Base-by-base conservation (phyloP, 2,329 filamentous ascomycete species). In the Sporothrix euskadiensis region DNA sequence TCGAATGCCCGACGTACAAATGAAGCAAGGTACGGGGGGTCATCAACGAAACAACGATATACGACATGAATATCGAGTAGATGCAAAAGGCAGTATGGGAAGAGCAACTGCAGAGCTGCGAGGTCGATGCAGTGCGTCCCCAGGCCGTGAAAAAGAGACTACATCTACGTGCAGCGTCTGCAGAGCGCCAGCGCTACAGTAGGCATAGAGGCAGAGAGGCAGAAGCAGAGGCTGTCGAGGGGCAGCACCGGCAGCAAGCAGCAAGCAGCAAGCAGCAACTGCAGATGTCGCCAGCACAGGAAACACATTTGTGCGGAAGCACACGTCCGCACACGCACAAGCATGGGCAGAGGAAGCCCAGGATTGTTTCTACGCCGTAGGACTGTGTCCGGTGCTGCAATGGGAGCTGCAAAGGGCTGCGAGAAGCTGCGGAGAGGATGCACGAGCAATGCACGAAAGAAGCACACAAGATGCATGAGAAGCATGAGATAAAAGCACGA, bases 301-400 rank as follows among this genome's bases (percentile, higher is more conserved):
- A 26, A 56, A 49, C 14, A 49, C 44, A 26, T 26, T 26, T 26
- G 44, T 49, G 19, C 44, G 47, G 19, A 66, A 52, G 65, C 44
- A 52, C 63, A 66, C 63, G 32, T 63, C n/a, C 56, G 35, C 19
- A 66, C 22, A 69, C 41, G 30, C 47, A 52, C 66, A 69, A 54
- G 66, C 47, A 69, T 39, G 30, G 16, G 59, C 71, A 69, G 39
- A 47, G 69, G 69, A 61, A 57, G 73, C 12, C 44, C 73, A 65
- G 73, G 70, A 72, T 74, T 65, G 57, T 59, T 65, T 74, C 73
- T 72, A 72, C 73, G 70, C 65, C 73, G 73, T 74, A 74, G 63
- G 61, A 72, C 70, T 72, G 70, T 74, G 73, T 69, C 73, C 49
- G 72, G 69, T 19, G 57, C 47, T 66, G 61, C 61, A 41, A 66